These are phyloP conservation scores for Cenchrus fungigraminus DNA, from an alignment of 176 grass and related monocot genomes.

Conservation along the genomic window DNA sequence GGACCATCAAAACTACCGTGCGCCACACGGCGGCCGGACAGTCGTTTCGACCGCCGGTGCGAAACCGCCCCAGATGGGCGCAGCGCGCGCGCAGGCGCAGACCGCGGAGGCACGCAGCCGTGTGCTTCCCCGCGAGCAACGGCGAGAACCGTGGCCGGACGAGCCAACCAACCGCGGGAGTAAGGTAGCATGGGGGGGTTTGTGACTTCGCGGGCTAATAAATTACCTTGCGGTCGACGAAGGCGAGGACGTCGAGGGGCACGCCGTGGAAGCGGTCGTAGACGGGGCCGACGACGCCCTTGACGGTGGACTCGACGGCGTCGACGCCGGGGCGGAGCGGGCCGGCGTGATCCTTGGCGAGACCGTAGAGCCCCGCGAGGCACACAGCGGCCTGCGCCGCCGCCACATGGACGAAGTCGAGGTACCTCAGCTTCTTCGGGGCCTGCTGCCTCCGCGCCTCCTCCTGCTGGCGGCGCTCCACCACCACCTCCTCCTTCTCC, in stretches of 20 bases:
- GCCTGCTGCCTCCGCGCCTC: neutral
- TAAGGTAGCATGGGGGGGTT: neutral
- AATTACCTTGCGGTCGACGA: slow-evolving; percentile 78
- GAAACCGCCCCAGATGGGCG: neutral
- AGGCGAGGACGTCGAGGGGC: slow-evolving; percentile 69
- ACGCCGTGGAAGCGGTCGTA: slow-evolving; percentile 53
- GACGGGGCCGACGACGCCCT: slow-evolving; percentile 56
- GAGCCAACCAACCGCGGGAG: neutral
- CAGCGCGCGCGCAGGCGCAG: no score
- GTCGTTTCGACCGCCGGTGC: neutral
- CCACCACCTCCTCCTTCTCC: slow-evolving; percentile 22
- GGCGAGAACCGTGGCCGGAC: neutral
- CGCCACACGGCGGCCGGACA: neutral
- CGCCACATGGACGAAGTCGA: slow-evolving; percentile 63
- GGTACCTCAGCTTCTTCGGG: slow-evolving; percentile 55
- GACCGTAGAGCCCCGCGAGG: slow-evolving; percentile 58
- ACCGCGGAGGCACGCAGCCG: no score
- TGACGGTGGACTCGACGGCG: slow-evolving; percentile 68
- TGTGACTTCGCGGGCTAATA: neutral
- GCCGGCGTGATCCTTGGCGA: slow-evolving; percentile 80
- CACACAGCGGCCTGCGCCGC: slow-evolving; percentile 58
- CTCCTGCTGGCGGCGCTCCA: slow-evolving; percentile 8
- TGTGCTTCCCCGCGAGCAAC: neutral
- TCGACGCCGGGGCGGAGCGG: slow-evolving; percentile 70
- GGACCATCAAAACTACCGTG: neutral